Evolutionary conservation across 768 basidiomycete genomes (phyloP), one percentile per base, ranked within the genome.

Genomic region (Leccinum fibrillosum): DNA sequence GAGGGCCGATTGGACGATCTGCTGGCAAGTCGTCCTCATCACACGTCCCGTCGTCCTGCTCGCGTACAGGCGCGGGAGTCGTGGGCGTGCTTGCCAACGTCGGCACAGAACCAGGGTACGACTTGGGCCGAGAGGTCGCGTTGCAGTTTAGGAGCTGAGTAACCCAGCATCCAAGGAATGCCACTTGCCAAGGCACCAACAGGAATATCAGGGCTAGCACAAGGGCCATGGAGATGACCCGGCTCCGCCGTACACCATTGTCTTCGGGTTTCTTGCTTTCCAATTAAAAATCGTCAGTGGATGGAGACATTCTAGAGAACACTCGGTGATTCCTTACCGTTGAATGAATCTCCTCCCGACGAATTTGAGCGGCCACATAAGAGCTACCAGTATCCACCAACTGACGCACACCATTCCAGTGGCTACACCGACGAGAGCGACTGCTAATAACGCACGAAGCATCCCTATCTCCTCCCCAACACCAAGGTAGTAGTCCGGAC

Each of bases 181-280:
- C 93, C 10, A 95, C 89, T 72, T 97, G 94, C 85, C 92, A 93
- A 0, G 94, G 94, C n/a, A 95, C 77, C 53, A 94, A 74, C 39
- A 90, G 62, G 58, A 88, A 81, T 39, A 94, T 86, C n/a, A 87
- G 74, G 15, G 81, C 61, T 52, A 87, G 78, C 34, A 94, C 80
- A 19, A 88, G 51, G 7, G 68, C 62, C 70, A 92, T 81, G 6
- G 89, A 88, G 6, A 85, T 44, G 25, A 86, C 28, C 3, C 82
- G 83, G 64, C 77, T 77, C 59, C 78, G 75, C 32, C 75, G 77
- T 49, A 81, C 72, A 25, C 77, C 71, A 5, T 63, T 52, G 25
- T 72, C 73, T 59, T 79, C 77, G 23, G 67, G 69, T 34, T 54
- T 58, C 52, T 66, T 73, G 4, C 47, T 53, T 52, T 21, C 21